phyloP scores from a whole-genome alignment of 345 rosid genomes.

The Citrus mangshanensis region DNA sequence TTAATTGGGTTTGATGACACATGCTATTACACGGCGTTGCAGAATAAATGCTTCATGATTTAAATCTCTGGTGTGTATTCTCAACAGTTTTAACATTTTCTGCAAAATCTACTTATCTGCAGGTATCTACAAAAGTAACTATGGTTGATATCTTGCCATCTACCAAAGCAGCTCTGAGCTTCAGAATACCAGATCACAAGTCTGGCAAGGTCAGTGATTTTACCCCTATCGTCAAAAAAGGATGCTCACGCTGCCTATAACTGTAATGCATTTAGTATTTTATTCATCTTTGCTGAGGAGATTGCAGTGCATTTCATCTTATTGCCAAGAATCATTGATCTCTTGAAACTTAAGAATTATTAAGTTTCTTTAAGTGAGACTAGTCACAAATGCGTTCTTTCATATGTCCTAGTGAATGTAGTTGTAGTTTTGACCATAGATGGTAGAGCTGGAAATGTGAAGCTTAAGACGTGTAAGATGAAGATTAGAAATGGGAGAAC shows the following conservation, averaged over 20 bases:
- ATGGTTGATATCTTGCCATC: conserved; percentile 52
- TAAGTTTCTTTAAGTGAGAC: background rate
- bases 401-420: background rate
- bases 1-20: background rate
- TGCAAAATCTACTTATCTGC: conserved; percentile 16
- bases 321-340: background rate
- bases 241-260: background rate
- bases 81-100: background rate
- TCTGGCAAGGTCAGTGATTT: conserved; percentile 81
- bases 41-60: background rate
- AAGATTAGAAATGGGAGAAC: background rate
- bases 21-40: background rate
- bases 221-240: background rate
- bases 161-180: conserved; percentile 61
- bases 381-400: background rate
- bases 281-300: background rate
- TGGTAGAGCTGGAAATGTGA: background rate
- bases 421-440: background rate
- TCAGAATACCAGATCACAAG: conserved; percentile 79
- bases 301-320: background rate
- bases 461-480: background rate
- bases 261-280: background rate
- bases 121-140: conserved; percentile 73
- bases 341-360: background rate
- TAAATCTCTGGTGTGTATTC: background rate